These are phyloP conservation scores for Cicer cuneatum DNA, from an alignment of 306 rosid genomes.

Conservation along the genomic window DNA sequence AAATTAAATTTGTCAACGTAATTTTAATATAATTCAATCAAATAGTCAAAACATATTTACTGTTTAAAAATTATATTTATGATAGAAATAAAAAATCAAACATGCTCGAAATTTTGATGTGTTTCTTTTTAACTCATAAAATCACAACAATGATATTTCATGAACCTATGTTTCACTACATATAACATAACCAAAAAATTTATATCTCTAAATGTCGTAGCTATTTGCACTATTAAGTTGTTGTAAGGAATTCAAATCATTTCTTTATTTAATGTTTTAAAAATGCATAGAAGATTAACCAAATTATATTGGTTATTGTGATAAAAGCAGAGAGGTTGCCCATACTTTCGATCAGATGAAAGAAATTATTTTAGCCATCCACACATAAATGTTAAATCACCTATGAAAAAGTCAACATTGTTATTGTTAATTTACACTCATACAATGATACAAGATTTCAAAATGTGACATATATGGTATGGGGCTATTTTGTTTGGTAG, in stretches of 20 bases:
- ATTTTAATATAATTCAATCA: too few relatives aligned
- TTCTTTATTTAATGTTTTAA: not conserved
- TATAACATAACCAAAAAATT: too few relatives aligned
- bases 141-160: too few relatives aligned
- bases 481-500: conserved; percentile 29
- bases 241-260: too few relatives aligned
- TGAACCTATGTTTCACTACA: rapidly evolving
- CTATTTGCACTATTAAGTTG: too few relatives aligned
- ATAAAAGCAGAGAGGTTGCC: conserved; percentile 8
- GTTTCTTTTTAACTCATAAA: too few relatives aligned
- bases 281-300: not conserved
- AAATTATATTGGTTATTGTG: not conserved
- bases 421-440: conserved; percentile 20
- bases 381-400: conserved; percentile 21
- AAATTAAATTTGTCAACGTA: too few relatives aligned
- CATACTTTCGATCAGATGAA: not conserved
- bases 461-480: conserved; percentile 12
- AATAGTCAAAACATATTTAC: too few relatives aligned
- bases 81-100: too few relatives aligned
- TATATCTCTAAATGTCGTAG: too few relatives aligned
- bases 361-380: conserved; percentile 24
- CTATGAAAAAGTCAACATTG: conserved; percentile 38
- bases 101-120: too few relatives aligned
- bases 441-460: not conserved
- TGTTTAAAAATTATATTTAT: too few relatives aligned